phyloP scores from a whole-genome alignment of 768 basidiomycete species.

The Boletus vermiculosoides region DNA sequence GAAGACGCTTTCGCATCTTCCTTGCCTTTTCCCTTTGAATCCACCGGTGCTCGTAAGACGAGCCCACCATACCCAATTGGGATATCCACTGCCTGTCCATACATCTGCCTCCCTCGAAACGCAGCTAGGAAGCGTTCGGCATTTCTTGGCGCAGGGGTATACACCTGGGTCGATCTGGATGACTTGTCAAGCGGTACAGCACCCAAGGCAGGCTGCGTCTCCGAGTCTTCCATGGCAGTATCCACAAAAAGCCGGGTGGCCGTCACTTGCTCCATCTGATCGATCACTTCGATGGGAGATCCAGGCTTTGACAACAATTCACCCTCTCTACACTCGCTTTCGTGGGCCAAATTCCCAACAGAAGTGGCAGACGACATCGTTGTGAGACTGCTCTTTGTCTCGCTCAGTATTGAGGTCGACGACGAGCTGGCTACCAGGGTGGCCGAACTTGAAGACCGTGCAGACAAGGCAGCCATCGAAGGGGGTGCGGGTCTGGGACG shows the following conservation, averaged over 20 bases:
- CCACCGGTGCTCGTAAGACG: constrained; percentile 43
- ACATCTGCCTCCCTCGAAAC: constrained; percentile 74
- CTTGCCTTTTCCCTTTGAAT: constrained; percentile 19
- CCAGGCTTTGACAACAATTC: not conserved
- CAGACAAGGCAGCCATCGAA: constrained; percentile 8
- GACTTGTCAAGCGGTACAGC: not conserved
- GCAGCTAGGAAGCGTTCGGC: constrained; percentile 46
- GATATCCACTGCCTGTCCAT: constrained; percentile 59
- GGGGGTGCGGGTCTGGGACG: constrained; percentile 43
- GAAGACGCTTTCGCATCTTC: constrained; percentile 1
- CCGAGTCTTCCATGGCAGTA: constrained; percentile 1
- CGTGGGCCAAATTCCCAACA: not conserved
- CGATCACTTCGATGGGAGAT: not conserved
- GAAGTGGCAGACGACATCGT: constrained; percentile 8
- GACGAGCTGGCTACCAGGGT: constrained; percentile 13
- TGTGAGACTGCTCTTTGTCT: constrained; percentile 4
- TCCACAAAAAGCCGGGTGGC: not conserved
- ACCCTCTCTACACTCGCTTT: not conserved
- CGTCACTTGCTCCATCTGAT: not conserved
- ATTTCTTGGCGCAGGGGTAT: not conserved
- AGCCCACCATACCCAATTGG: constrained; percentile 70
- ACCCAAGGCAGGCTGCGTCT: constrained; percentile 12
- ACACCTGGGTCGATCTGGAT: not conserved
- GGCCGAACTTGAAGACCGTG: constrained; percentile 13
- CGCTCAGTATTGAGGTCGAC: constrained; percentile 4